Evolutionary conservation across 108 stramenopile species (phyloP).

Genomic region (Craspedostauros australis): DNA sequence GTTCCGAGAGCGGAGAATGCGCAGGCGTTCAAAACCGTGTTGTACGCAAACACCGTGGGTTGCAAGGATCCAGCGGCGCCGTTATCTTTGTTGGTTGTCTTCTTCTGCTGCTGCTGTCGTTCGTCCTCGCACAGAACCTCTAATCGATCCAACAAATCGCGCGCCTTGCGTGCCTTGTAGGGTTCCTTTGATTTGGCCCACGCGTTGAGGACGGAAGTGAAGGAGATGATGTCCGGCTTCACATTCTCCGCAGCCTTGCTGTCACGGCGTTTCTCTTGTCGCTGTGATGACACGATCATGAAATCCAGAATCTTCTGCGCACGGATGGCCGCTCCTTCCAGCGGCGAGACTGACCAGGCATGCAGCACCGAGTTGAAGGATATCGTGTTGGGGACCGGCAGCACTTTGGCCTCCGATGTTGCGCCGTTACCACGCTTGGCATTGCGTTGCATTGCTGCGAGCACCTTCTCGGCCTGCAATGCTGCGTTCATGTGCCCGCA

Average conservation of each 20-base stretch:
- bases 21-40: conserved; percentile 65
- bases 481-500: conserved; percentile 45
- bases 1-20: conserved; percentile 52
- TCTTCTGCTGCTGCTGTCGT: conserved; percentile 33
- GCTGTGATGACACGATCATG: conserved; percentile 40
- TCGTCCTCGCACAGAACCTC: too few species aligned
- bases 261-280: too few species aligned
- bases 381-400: conserved; percentile 32
- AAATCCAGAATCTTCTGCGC: conserved; percentile 43
- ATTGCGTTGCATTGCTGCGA: conserved; percentile 36
- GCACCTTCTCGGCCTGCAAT: conserved; percentile 42
- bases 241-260: conserved; percentile 12
- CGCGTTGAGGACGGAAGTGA: conserved; percentile 53
- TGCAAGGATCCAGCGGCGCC: conserved; percentile 21
- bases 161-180: conserved; percentile 35
- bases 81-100: neutral
- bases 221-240: conserved; percentile 53
- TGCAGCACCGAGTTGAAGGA: conserved; percentile 61
- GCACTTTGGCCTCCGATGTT: neutral
- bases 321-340: conserved; percentile 28
- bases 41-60: conserved; percentile 50
- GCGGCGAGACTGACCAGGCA: conserved; percentile 41
- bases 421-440: conserved; percentile 21
- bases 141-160: conserved; percentile 31
- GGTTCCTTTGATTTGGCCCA: conserved; percentile 56